A percentile compares a stretch with the other conserved stretches of the same genome.
Evolutionary conservation across 257 asterid species (phyloP).

Genomic region (Scutellaria galericulata): DNA sequence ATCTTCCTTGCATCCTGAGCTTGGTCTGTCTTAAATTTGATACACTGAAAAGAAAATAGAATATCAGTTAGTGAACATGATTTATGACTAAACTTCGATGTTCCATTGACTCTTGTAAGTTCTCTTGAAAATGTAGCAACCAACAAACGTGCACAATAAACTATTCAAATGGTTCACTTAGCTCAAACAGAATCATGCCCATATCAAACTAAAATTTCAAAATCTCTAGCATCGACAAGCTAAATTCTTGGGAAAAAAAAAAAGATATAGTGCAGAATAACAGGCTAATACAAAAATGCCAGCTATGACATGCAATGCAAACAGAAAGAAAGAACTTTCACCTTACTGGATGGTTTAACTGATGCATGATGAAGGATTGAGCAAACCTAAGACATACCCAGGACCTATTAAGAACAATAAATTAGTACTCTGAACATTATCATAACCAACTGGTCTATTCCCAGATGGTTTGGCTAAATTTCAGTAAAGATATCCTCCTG

Average conservation of each 20-base stretch:
- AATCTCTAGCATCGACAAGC: conserved; percentile 9
- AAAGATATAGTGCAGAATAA: not conserved
- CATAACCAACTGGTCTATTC: conserved; percentile 10
- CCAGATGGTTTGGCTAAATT: conserved; percentile 2
- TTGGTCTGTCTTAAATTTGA: conserved; percentile 91
- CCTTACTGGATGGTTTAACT: conserved; percentile 18
- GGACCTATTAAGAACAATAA: conserved; percentile 2
- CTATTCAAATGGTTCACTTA: conserved; percentile 7
- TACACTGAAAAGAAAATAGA: conserved; percentile 52
- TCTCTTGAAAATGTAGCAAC: conserved; percentile 21
- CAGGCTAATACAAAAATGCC: not conserved
- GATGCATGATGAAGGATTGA: conserved; percentile 3
- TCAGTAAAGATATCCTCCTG: not conserved
- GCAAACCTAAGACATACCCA: not conserved
- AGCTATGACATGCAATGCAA: not conserved
- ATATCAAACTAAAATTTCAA: not conserved
- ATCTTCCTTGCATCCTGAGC: conserved; percentile 89
- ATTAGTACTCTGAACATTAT: conserved; percentile 18
- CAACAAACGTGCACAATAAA: not conserved
- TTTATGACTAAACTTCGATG: not conserved
- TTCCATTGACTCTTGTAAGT: conserved; percentile 7
- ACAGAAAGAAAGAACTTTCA: conserved; percentile 29
- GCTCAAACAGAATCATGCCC: conserved; percentile 25
- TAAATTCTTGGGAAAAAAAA: not conserved
- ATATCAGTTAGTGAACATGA: conserved; percentile 23